A percentile compares a stretch with the other conserved stretches of the same genome.
Evolutionary conservation across 2,329 filamentous ascomycete genomes (phyloP).

Genomic region (Conoideocrella luteorostrata): DNA sequence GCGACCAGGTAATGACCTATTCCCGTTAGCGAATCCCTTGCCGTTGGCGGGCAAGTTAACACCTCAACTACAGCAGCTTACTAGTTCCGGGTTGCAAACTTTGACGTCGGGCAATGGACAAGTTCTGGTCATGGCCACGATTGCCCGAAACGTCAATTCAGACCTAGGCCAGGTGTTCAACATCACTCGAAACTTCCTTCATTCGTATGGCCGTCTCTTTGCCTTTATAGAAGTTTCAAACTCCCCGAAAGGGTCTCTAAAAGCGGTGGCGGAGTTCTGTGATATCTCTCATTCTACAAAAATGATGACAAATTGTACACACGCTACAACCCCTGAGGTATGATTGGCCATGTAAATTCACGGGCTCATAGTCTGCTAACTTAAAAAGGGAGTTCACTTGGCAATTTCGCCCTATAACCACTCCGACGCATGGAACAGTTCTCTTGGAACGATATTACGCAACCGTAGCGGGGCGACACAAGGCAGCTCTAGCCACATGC

Average conservation of each 20-base stretch:
- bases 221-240: conserved; percentile 39
- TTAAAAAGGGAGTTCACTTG: conserved; percentile 18
- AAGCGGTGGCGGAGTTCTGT: conserved; percentile 46
- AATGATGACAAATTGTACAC: conserved; percentile 31
- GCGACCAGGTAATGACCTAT: conserved; percentile 2
- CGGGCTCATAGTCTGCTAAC: conserved; percentile 11
- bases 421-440: conserved; percentile 6
- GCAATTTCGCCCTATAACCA: conserved; percentile 13
- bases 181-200: conserved; percentile 28
- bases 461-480: background rate
- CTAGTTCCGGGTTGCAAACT: background rate
- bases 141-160: conserved; percentile 12
- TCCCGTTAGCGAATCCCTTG: background rate
- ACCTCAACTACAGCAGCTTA: background rate
- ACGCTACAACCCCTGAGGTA: conserved; percentile 19
- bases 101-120: conserved; percentile 17
- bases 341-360: conserved; percentile 1
- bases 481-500: conserved; percentile 9
- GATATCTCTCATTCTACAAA: conserved; percentile 38
- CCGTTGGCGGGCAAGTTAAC: background rate
- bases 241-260: conserved; percentile 36
- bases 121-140: conserved; percentile 20
- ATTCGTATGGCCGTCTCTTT: conserved; percentile 44
- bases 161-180: conserved; percentile 30
- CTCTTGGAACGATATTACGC: conserved; percentile 12